phyloP scores from a whole-genome alignment of 441 rosid species.

The Omphalea diandra region DNA sequence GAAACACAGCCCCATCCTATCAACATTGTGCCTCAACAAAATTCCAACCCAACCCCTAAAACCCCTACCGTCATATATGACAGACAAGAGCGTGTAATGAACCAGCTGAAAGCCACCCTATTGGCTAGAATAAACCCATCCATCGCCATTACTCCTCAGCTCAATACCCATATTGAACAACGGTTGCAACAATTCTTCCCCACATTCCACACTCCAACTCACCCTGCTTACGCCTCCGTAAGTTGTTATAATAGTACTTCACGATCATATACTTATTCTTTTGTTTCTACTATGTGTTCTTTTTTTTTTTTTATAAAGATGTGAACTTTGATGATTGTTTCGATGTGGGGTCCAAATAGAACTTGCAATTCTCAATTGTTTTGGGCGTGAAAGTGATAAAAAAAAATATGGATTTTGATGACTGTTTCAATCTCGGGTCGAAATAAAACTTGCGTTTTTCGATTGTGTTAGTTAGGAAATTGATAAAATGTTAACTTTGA shows the following conservation, averaged over 20 bases:
- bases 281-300: background rate
- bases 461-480: no score
- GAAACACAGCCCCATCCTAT: background rate
- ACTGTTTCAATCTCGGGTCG: no score
- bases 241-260: background rate
- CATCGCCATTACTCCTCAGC: background rate
- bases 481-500: no score
- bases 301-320: background rate
- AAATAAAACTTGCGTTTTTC: no score
- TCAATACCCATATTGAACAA: slow-evolving; percentile 14
- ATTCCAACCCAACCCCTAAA: background rate
- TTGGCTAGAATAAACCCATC: slow-evolving; percentile 6
- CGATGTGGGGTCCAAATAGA: no score
- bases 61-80: background rate
- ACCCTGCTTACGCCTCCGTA: slow-evolving; percentile 38
- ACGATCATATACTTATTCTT: background rate
- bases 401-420: no score
- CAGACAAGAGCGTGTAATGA: slow-evolving; percentile 6
- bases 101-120: slow-evolving; percentile 24
- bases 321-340: no score
- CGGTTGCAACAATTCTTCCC: slow-evolving; percentile 24
- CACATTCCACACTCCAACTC: slow-evolving; percentile 25
- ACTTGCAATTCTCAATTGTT: no score
- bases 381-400: no score
- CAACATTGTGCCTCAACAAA: background rate